Percentiles rank a stretch among this genome's conserved stretches.
phyloP scores from a whole-genome alignment of 352 stramenopile species.

The Achlya hypogyna region DNA sequence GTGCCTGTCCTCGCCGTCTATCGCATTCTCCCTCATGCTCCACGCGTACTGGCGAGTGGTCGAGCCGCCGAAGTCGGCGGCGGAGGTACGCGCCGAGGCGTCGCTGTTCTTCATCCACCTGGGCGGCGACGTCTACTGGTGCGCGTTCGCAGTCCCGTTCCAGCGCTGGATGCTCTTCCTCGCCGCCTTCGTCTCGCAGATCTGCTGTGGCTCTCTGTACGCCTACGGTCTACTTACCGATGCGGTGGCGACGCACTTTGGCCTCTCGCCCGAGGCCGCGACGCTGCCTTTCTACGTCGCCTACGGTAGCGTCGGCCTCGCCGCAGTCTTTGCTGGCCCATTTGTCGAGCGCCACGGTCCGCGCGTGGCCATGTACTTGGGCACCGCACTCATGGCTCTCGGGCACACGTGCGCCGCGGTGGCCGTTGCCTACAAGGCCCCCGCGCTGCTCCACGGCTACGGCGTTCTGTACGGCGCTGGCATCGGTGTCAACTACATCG shows the following conservation, averaged over 20 bases:
- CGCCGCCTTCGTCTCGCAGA: slow-evolving; percentile 44
- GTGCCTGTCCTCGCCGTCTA: too few relatives aligned
- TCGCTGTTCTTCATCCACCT: slow-evolving; percentile 38
- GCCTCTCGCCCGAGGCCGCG: slow-evolving; percentile 33
- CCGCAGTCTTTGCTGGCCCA: slow-evolving; percentile 38
- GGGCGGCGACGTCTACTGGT: slow-evolving; percentile 34
- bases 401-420: slow-evolving; percentile 32
- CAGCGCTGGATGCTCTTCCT: slow-evolving; percentile 58
- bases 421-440: slow-evolving; percentile 34
- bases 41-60: neutral
- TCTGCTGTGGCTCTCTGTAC: slow-evolving; percentile 59
- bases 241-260: slow-evolving; percentile 37
- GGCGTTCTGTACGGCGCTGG: slow-evolving; percentile 45
- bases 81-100: slow-evolving; percentile 29
- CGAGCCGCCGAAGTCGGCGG: slow-evolving; percentile 5
- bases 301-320: slow-evolving; percentile 40
- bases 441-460: slow-evolving; percentile 43
- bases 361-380: slow-evolving; percentile 25
- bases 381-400: slow-evolving; percentile 17
- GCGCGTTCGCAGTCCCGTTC: slow-evolving; percentile 28
- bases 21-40: too few relatives aligned
- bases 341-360: slow-evolving; percentile 51
- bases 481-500: slow-evolving; percentile 53
- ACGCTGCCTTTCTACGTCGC: slow-evolving; percentile 55
- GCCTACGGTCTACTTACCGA: slow-evolving; percentile 54